These are phyloP conservation scores for Zalerion maritima DNA, from an alignment of 495 filamentous ascomycete genomes.

Conservation along the genomic window DNA sequence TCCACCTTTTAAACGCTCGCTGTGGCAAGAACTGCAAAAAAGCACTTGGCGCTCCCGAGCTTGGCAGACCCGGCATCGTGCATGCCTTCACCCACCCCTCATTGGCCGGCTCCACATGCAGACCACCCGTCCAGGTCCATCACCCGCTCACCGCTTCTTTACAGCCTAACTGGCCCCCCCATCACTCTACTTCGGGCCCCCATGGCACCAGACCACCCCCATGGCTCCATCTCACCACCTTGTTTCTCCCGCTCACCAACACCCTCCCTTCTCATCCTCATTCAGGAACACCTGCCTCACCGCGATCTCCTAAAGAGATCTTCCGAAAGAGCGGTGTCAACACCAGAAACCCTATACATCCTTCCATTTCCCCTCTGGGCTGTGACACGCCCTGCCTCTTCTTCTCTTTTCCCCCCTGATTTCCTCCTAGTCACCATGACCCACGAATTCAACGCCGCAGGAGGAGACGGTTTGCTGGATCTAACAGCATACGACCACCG, in stretches of 20 bases:
- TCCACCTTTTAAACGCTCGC: no score
- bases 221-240: neutral
- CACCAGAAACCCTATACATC: slow-evolving; percentile 18
- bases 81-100: no score
- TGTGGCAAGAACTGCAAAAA: no score
- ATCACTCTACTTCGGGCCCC: no score
- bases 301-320: slow-evolving; percentile 11
- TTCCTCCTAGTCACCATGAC: slow-evolving; percentile 33
- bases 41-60: no score
- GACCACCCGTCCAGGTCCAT: no score
- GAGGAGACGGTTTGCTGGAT: slow-evolving; percentile 36
- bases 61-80: no score
- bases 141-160: slow-evolving; percentile 18
- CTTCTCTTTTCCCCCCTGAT: slow-evolving; percentile 19
- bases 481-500: slow-evolving; percentile 37
- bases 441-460: slow-evolving; percentile 39
- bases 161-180: no score
- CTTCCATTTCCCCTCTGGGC: no score
- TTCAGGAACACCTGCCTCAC: slow-evolving; percentile 1
- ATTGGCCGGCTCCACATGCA: no score
- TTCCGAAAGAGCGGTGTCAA: slow-evolving; percentile 24
- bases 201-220: neutral
- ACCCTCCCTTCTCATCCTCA: neutral
- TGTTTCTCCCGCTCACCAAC: slow-evolving; percentile 1
- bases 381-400: no score